A percentile compares a stretch with the other conserved stretches of the same genome.
Conservation (phyloP, 352 stramenopile species). For the Phytophthora fragariae region DNA sequence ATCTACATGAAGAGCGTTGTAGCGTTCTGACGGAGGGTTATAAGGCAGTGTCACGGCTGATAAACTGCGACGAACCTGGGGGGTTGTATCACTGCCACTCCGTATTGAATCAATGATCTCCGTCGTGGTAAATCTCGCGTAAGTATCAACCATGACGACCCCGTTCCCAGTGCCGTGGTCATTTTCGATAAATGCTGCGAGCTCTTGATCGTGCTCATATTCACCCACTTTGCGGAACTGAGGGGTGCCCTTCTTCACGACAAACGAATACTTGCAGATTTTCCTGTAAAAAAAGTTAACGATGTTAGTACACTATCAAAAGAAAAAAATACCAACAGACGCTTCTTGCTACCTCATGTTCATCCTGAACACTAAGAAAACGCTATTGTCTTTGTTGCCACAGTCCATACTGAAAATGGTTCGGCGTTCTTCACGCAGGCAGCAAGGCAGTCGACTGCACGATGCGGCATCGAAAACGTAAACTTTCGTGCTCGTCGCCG, state of each 20-base stretch:
- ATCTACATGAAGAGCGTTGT: conserved; percentile 40
- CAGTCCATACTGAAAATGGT: conserved; percentile 48
- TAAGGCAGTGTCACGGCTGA: conserved; percentile 28
- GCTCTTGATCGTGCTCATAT: conserved; percentile 40
- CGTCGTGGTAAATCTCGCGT: conserved; percentile 32
- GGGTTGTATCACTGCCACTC: background rate
- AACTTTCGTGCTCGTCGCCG: conserved; percentile 39
- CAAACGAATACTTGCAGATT: conserved; percentile 39
- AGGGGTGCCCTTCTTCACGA: conserved; percentile 36
- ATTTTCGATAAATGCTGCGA: conserved; percentile 37
- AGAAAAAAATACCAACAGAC: background rate
- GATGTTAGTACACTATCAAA: background rate
- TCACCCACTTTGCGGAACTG: conserved; percentile 38
- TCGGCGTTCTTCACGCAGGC: conserved; percentile 21
- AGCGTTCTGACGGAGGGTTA: conserved; percentile 40
- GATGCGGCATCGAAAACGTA: conserved; percentile 48
- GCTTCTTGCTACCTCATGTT: conserved; percentile 35
- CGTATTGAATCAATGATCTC: conserved; percentile 13
- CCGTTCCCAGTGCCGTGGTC: background rate
- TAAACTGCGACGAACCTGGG: background rate
- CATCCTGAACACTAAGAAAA: conserved; percentile 42
- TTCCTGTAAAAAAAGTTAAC: conserved; percentile 24
- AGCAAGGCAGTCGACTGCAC: conserved; percentile 42
- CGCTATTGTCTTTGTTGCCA: conserved; percentile 30
- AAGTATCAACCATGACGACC: conserved; percentile 43